Percentiles rank a stretch among this genome's conserved stretches.
Conservation (phyloP, 129 eudicot genomes). For the Dittrichia graveolens region DNA sequence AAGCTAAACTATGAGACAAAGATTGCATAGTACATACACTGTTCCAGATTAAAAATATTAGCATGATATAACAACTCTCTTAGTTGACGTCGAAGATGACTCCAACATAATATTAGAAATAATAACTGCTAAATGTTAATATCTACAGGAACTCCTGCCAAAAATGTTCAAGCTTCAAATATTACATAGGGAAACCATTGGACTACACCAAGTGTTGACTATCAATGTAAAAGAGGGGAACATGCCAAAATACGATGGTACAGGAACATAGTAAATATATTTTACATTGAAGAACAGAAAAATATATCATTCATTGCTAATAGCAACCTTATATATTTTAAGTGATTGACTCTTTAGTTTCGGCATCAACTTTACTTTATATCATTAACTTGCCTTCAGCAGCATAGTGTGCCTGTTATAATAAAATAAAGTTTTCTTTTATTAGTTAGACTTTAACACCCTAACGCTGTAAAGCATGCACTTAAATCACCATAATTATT, state of each 20-base stretch:
- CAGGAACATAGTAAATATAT: neutral
- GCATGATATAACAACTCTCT: neutral
- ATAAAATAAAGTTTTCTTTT: neutral
- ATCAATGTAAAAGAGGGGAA: neutral
- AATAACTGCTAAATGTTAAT: slow-evolving; percentile 13
- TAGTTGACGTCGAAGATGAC: slow-evolving; percentile 23
- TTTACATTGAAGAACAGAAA: slow-evolving; percentile 1
- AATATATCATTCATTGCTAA: neutral
- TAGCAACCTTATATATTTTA: neutral
- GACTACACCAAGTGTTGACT: neutral
- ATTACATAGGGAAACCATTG: neutral
- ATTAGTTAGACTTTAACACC: neutral
- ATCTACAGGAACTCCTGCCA: neutral
- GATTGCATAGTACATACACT: neutral
- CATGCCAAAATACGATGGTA: slow-evolving; percentile 6
- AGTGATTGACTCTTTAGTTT: neutral
- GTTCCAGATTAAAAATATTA: slow-evolving; percentile 8
- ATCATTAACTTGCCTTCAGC: neutral
- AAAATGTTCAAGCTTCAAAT: slow-evolving; percentile 12
- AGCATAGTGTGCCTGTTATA: slow-evolving; percentile 6
- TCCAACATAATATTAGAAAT: neutral
- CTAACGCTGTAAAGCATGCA: too few relatives aligned
- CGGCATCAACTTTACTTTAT: neutral
- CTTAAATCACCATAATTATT: slow-evolving; percentile 11
- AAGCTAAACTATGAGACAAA: too few relatives aligned